Evolutionary conservation across 192 early-diverging fungal genomes (phyloP).

Genomic region (Kappamyces sp.): DNA sequence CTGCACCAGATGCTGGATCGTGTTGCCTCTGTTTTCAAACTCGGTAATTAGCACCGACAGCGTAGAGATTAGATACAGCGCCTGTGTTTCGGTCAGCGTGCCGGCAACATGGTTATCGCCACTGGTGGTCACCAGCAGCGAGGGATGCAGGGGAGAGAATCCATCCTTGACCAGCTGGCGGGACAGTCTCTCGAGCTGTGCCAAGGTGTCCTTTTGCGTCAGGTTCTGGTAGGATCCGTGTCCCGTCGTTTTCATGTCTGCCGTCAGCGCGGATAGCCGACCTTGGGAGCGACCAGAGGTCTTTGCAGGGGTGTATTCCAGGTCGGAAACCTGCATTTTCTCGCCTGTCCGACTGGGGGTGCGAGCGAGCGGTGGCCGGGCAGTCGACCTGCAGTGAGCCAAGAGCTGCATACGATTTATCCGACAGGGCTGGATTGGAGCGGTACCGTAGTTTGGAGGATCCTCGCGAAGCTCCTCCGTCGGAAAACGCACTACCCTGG

Average conservation of each 20-base stretch:
- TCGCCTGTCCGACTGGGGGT: too few species aligned
- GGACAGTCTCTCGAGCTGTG: constrained; percentile 6
- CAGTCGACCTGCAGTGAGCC: too few species aligned
- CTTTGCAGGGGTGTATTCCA: too few species aligned
- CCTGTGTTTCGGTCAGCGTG: constrained; percentile 12
- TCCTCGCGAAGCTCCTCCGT: too few species aligned
- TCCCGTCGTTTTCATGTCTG: not conserved
- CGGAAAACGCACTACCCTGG: too few species aligned
- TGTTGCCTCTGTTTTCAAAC: constrained; percentile 4
- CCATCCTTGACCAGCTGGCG: constrained; percentile 6
- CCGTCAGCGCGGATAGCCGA: not conserved
- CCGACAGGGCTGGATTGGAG: too few species aligned
- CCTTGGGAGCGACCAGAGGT: too few species aligned
- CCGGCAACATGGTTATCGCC: constrained; percentile 9
- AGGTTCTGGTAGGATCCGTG: not conserved
- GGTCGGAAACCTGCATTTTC: too few species aligned
- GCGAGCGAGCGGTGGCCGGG: too few species aligned
- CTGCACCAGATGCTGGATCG: constrained; percentile 4
- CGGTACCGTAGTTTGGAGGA: too few species aligned
- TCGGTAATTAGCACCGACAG: constrained; percentile 8
- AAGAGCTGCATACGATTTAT: too few species aligned
- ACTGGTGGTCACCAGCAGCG: not conserved
- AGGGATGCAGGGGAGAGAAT: constrained; percentile 5
- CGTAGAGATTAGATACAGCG: constrained; percentile 11
- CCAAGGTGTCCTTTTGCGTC: not conserved